phyloP scores from a whole-genome alignment of 495 filamentous ascomycete genomes.

The Penicillium diatomitis region DNA sequence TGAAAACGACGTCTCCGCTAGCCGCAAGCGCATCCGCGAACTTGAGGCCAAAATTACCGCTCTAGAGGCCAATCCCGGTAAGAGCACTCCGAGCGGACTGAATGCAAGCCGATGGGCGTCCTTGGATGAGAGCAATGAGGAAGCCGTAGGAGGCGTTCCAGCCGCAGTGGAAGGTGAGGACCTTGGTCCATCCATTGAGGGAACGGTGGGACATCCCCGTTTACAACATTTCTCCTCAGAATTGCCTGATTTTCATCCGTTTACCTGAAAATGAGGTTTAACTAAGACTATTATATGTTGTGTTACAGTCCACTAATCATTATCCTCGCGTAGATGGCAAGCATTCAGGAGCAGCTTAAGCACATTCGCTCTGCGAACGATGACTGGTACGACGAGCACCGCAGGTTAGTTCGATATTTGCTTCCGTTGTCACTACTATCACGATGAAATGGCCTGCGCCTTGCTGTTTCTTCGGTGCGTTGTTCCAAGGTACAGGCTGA shows the following conservation, averaged over 20 bases:
- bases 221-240: conserved; percentile 26
- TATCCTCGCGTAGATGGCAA: conserved; percentile 33
- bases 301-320: conserved; percentile 11
- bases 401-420: conserved; percentile 20
- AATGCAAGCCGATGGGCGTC: conserved; percentile 36
- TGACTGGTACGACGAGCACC: conserved; percentile 39
- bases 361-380: conserved; percentile 37
- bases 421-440: no score
- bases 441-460: no score
- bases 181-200: conserved; percentile 45
- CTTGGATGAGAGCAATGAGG: conserved; percentile 21
- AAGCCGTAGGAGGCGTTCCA: conserved; percentile 28
- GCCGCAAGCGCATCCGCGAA: conserved; percentile 35
- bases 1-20: conserved; percentile 29
- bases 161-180: conserved; percentile 44
- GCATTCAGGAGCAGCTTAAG: conserved; percentile 45
- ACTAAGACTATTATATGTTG: conserved; percentile 6
- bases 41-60: conserved; percentile 38
- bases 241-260: conserved; percentile 28
- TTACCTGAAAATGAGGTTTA: conserved; percentile 19
- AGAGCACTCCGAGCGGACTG: conserved; percentile 21
- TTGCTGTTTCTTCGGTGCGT: no score
- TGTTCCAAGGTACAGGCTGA: no score
- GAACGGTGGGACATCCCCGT: conserved; percentile 44
- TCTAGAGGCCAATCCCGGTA: conserved; percentile 25